Evolutionary conservation across 2,329 filamentous ascomycete species (phyloP), one percentile per base, ranked within the genome.

Genomic region (Fusarium fujikuroi): DNA sequence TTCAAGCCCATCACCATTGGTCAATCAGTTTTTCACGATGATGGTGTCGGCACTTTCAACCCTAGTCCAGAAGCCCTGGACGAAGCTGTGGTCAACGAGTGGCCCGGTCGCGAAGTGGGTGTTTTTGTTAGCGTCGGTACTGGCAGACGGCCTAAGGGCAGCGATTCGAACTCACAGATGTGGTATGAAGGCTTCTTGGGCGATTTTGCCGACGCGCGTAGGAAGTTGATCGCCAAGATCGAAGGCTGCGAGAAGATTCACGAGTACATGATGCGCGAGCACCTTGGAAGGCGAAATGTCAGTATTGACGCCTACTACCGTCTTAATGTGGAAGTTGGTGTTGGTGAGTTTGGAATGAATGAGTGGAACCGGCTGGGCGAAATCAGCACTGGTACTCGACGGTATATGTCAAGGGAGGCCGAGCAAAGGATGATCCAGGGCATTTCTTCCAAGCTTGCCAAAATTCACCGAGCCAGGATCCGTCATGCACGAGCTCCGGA

Each of bases 331-430:
- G 95, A 98, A 79, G 92, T 97, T 21, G 96, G 95, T 2, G 95
- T 98, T 7, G 95, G 95, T 60, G 96, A 98, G 79, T 98, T 98
- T 80, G 95, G 93, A 58, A 98, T 99, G 95, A 99, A 98, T 80
- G 96, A 98, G 81, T 99, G 96, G 96, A 90, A 94, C 77, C 90
- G 95, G 7, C 85, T 98, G n/a, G 92, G 93, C 32, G 95, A 98
- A 59, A 98, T 99, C 83, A 97, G 94, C 84, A 98, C 94, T 19
- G 92, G 92, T 79, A 99, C 96, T 0, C 89, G 93, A 75, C 90
- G 92, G 72, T 99, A 98, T 80, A 88, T 99, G 60, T 85, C 87
- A 12, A 92, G 92, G 69, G 86, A 88, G 16, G 90, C 91, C 2
- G 92, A 97, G 65, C 93, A 97, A 80, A 88, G 85, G 75, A 93